Evolutionary conservation across 768 basidiomycete species (phyloP).

Genomic region (Grammothele lineata): DNA sequence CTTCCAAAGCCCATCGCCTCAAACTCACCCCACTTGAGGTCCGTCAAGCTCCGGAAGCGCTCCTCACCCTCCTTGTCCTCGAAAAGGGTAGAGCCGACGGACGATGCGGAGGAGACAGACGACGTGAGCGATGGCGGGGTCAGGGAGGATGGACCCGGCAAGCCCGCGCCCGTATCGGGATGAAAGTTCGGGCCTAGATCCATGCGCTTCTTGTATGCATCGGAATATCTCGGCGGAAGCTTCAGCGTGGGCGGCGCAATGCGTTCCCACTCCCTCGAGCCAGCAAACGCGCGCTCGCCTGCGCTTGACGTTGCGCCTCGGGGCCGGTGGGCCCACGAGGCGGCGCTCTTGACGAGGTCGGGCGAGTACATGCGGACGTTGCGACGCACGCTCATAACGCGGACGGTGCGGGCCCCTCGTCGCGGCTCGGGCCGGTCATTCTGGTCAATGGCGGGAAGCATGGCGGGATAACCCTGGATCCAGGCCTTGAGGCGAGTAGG

Average conservation of each 20-base stretch:
- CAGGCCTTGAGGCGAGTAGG: constrained; percentile 88
- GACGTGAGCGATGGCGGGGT: constrained; percentile 33
- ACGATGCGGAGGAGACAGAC: constrained; percentile 36
- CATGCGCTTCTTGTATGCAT: constrained; percentile 74
- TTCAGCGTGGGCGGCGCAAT: constrained; percentile 61
- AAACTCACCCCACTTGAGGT: constrained; percentile 91
- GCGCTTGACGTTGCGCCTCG: constrained; percentile 21
- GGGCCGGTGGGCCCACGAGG: constrained; percentile 42
- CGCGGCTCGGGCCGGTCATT: constrained; percentile 59
- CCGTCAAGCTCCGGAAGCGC: constrained; percentile 75
- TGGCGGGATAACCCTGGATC: constrained; percentile 85
- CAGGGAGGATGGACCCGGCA: constrained; percentile 28
- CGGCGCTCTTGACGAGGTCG: constrained; percentile 71
- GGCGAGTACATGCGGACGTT: constrained; percentile 85
- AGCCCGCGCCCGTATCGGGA: constrained; percentile 36
- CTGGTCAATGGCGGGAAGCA: constrained; percentile 60
- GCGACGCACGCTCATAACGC: constrained; percentile 71
- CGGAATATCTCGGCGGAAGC: constrained; percentile 65
- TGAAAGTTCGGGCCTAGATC: constrained; percentile 57
- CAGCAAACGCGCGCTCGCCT: constrained; percentile 43
- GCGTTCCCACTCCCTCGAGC: constrained; percentile 74
- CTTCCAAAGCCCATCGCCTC: constrained; percentile 77
- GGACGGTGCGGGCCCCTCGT: constrained; percentile 71
- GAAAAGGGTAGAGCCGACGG: constrained; percentile 24
- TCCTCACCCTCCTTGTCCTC: constrained; percentile 49